Conservation (phyloP, 228 moss, liverwort and hornwort genomes). For the Sphagnum magellanicum region DNA sequence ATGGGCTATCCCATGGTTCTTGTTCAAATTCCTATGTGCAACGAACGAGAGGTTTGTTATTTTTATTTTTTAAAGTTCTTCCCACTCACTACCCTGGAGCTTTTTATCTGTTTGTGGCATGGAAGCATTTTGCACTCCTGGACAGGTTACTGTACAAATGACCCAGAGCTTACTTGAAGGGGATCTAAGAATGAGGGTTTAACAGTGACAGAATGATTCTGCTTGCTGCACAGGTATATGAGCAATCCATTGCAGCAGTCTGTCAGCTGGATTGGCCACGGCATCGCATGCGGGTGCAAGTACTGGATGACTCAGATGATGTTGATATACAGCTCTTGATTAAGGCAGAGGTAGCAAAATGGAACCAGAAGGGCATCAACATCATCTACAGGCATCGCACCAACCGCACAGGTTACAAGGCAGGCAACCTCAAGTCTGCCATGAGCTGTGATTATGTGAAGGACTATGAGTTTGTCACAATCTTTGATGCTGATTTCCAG, state of each 20-base stretch:
- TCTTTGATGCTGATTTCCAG: constrained; percentile 97
- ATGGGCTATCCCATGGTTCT: constrained; percentile 59
- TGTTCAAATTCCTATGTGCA: constrained; percentile 67
- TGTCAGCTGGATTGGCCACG: constrained; percentile 97
- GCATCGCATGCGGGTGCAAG: constrained; percentile 79
- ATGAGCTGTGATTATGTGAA: constrained; percentile 86
- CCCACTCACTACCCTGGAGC: too few species aligned
- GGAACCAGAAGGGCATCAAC: constrained; percentile 83
- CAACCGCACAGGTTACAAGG: constrained; percentile 90
- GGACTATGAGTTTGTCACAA: constrained; percentile 88
- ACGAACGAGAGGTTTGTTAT: constrained; percentile 51
- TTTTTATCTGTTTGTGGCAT: too few species aligned
- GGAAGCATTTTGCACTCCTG: too few species aligned
- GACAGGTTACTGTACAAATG: too few species aligned
- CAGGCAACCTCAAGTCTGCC: constrained; percentile 90
- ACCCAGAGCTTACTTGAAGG: too few species aligned
- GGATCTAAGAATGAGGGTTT: too few species aligned
- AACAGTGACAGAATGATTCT: too few species aligned
- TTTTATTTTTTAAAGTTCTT: too few species aligned
- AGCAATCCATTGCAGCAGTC: constrained; percentile 94
- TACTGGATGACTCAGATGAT: constrained; percentile 95
- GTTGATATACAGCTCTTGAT: constrained; percentile 80
- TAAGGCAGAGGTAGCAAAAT: constrained; percentile 81
- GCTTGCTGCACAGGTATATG: constrained; percentile 58
- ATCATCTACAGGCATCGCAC: constrained; percentile 82